Evolutionary conservation across 192 early-diverging fungal genomes (phyloP).

Genomic region (Backusella luteola): DNA sequence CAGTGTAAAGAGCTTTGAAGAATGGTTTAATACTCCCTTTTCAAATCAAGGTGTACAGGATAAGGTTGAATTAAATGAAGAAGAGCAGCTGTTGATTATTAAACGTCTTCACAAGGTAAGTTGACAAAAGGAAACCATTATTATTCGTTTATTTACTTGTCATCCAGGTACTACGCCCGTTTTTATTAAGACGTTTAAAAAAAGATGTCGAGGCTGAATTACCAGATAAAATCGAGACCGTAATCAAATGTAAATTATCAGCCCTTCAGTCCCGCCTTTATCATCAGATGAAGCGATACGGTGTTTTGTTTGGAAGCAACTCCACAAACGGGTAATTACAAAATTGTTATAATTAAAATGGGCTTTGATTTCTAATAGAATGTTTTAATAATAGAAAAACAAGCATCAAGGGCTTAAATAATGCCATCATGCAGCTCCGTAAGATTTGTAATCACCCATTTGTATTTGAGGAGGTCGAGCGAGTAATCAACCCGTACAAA

Average conservation of each 20-base stretch:
- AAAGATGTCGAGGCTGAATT: constrained; percentile 97
- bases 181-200: constrained; percentile 92
- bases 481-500: constrained; percentile 68
- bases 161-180: constrained; percentile 76
- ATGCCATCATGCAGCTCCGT: constrained; percentile 95
- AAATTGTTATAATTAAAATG: background rate
- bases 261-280: constrained; percentile 82
- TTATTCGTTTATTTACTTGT: background rate
- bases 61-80: constrained; percentile 92
- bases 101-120: constrained; percentile 88
- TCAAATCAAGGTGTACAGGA: constrained; percentile 75
- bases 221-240: constrained; percentile 93
- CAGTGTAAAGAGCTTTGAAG: constrained; percentile 93
- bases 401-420: constrained; percentile 80
- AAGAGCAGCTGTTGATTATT: constrained; percentile 95
- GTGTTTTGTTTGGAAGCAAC: constrained; percentile 69
- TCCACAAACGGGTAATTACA: constrained; percentile 54
- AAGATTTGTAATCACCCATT: constrained; percentile 99
- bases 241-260: constrained; percentile 88
- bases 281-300: constrained; percentile 79
- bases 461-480: constrained; percentile 91
- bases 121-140: background rate
- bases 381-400: constrained; percentile 35
- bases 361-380: background rate
- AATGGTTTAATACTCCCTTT: constrained; percentile 98